phyloP scores from a whole-genome alignment of 176 grass and related monocot species.

The Cocos nucifera region DNA sequence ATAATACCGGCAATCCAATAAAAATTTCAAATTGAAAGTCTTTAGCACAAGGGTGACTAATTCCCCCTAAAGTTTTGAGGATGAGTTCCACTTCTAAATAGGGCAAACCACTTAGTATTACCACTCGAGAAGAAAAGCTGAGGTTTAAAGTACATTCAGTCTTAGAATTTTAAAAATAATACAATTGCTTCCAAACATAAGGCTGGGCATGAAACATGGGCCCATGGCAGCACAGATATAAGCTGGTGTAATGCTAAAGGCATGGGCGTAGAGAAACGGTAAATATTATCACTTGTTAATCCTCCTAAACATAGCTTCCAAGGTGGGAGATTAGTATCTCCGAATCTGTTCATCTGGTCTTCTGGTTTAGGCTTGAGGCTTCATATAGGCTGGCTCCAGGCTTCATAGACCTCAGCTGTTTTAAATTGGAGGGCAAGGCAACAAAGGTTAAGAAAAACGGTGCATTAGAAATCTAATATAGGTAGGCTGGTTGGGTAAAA shows the following conservation, averaged over 20 bases:
- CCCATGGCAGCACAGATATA: conserved; percentile 5
- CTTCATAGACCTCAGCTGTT: conserved; percentile 20
- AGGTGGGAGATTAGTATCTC: conserved; percentile 4
- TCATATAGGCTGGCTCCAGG: conserved; percentile 22
- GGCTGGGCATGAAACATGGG: conserved; percentile 7
- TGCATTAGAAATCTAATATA: conserved; percentile 10
- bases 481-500: conserved; percentile 4
- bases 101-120: no score
- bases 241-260: conserved; percentile 6
- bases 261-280: not conserved
- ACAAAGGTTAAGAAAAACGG: conserved; percentile 15
- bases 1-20: no score
- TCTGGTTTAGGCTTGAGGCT: conserved; percentile 25
- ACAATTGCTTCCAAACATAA: no score
- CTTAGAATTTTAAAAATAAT: no score
- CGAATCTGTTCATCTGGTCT: conserved; percentile 12
- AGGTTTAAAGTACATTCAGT: no score
- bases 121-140: no score
- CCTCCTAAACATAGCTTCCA: no score
- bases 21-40: no score
- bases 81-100: no score
- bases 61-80: no score
- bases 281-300: conserved; percentile 1
- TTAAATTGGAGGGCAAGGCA: conserved; percentile 19
- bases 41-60: no score